Base-by-base conservation (phyloP, 2,329 filamentous ascomycete genomes). In the Ambrosiella cleistominuta region DNA sequence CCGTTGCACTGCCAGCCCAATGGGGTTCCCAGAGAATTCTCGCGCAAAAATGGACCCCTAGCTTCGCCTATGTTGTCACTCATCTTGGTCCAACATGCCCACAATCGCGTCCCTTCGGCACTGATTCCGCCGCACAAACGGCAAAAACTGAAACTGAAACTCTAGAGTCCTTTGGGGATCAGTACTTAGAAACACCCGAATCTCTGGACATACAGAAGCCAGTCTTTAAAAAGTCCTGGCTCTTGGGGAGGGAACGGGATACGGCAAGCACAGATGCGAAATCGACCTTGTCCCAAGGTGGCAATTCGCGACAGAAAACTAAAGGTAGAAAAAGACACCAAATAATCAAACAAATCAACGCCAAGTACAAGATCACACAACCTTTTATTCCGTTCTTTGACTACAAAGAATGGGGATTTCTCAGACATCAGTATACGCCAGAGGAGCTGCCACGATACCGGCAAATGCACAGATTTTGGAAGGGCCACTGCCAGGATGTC, bases 381-480 rank as follows among this genome's bases (percentile, higher is more conserved):
- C 11, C 59, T 11, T 60, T 57, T 42, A 53, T 61, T 44, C 59
- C 59, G 2, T 61, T 61, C 12, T 61, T 61, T 17, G 60, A 59
- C 36, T 60, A 59, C 38, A 27, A 40, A 3, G 62, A 63, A 56
- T 59, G 61, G 49, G 57, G 57, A 35, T 63, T 52, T 15, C 55
- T 63, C 36, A 57, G 62, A 9, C 56, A 63, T 42, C 58, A 58
- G 37, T 49, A 60, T 39, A 35, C 57, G 15, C 2, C 35, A 2
- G 57, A 56, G 15, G 47, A 54, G 11, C 35, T 54, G 12, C 49
- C 40, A 19, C 45, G 15, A 37, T 40, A 42, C 19, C 38, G 56
- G 17, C 57, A 59, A 36, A 40, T 62, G 42, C 51, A 61, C 13
- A 52, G 59, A 17, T n/a, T 12, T 13, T 64, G 63, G 63, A 64